phyloP scores from a whole-genome alignment of 768 basidiomycete species.

The Auricularia heimuer region DNA sequence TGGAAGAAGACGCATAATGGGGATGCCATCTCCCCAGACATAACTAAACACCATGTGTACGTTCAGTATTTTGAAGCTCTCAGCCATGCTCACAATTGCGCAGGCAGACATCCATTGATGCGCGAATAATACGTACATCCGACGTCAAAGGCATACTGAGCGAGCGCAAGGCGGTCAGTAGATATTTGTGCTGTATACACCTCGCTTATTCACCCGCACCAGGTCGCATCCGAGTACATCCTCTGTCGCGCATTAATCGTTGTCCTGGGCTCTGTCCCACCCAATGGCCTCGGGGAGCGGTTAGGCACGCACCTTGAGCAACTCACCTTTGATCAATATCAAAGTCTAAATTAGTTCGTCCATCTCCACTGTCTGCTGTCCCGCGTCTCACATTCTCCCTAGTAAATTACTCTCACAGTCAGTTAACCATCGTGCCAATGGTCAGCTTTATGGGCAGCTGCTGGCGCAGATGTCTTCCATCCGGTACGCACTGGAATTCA shows the following conservation, averaged over 20 bases:
- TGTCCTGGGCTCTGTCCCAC: conserved; percentile 60
- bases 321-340: conserved; percentile 79
- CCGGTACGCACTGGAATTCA: conserved; percentile 39
- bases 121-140: conserved; percentile 25
- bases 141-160: conserved; percentile 37
- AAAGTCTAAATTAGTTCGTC: conserved; percentile 44
- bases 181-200: conserved; percentile 5
- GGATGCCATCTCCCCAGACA: conserved; percentile 38
- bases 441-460: conserved; percentile 74
- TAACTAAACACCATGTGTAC: conserved; percentile 31
- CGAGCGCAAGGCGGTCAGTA: conserved; percentile 50
- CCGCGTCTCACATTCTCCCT: background rate
- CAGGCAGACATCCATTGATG: conserved; percentile 2
- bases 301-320: conserved; percentile 78
- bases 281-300: conserved; percentile 68
- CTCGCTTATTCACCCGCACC: background rate
- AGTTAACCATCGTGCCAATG: conserved; percentile 69
- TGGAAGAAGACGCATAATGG: conserved; percentile 78
- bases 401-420: conserved; percentile 51
- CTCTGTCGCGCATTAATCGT: conserved; percentile 81
- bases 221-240: conserved; percentile 74
- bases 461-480: conserved; percentile 74
- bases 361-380: no score
- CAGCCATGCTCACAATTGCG: background rate
- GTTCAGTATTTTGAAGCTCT: background rate